Evolutionary conservation across 78 protist species (phyloP).

Genomic region (Dictyostelium brefeldianum): DNA sequence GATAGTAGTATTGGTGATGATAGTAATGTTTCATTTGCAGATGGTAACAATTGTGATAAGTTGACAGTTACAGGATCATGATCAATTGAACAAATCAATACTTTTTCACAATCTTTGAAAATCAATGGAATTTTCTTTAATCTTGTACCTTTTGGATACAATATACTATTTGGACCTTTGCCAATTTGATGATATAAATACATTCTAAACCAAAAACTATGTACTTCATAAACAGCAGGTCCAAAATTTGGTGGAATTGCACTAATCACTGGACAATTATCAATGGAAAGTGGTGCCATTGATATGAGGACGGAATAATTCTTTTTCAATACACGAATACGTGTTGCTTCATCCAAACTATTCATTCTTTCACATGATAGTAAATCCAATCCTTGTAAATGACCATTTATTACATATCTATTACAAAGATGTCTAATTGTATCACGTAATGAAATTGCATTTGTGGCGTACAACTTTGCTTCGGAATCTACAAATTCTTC

Average conservation of each 20-base stretch:
- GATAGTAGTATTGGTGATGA: conserved; percentile 75
- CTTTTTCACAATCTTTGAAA: conserved; percentile 63
- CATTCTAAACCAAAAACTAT: conserved; percentile 89
- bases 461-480: conserved; percentile 87
- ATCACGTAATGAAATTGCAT: conserved; percentile 88
- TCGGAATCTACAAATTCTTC: conserved; percentile 88
- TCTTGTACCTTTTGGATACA: conserved; percentile 84
- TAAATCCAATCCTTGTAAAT: conserved; percentile 58
- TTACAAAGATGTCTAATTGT: conserved; percentile 85
- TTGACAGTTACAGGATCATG: conserved; percentile 75
- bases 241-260: conserved; percentile 78
- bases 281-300: conserved; percentile 91
- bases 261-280: conserved; percentile 47
- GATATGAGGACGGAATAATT: conserved; percentile 90
- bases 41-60: conserved; percentile 52
- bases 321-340: conserved; percentile 64
- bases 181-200: conserved; percentile 77
- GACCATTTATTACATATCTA: not conserved
- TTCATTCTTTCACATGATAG: conserved; percentile 83
- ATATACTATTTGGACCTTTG: conserved; percentile 85
- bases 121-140: conserved; percentile 74
- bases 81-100: conserved; percentile 34
- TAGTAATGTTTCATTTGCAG: conserved; percentile 62
- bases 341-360: conserved; percentile 72
- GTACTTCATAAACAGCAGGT: conserved; percentile 84